Percentiles rank a stretch among this genome's conserved stretches.
phyloP scores from a whole-genome alignment of 495 filamentous ascomycete species.

The Aspergillus incahuasiensis region DNA sequence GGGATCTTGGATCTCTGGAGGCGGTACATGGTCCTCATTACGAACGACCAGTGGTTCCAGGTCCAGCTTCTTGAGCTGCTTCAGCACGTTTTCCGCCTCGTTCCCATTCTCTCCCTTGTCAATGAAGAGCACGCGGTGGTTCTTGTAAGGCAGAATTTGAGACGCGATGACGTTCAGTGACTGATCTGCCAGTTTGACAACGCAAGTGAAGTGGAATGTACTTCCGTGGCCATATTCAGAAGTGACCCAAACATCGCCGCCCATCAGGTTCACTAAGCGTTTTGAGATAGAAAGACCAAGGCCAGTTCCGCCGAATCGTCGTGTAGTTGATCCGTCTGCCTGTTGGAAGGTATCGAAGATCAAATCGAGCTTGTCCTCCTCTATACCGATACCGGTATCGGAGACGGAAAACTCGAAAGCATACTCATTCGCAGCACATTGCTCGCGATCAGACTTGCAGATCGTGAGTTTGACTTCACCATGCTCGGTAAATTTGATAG shows the following conservation, averaged over 20 bases:
- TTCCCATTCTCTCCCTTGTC: constrained; percentile 81
- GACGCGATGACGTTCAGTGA: constrained; percentile 77
- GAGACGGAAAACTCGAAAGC: constrained; percentile 95
- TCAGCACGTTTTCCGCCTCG: constrained; percentile 68
- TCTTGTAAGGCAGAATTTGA: constrained; percentile 82
- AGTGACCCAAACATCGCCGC: constrained; percentile 95
- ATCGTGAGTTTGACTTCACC: constrained; percentile 96
- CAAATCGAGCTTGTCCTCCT: constrained; percentile 89
- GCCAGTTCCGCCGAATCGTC: constrained; percentile 95
- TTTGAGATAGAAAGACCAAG: constrained; percentile 96
- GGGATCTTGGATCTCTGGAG: constrained; percentile 53
- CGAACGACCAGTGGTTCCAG: constrained; percentile 79
- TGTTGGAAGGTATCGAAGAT: constrained; percentile 99
- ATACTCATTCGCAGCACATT: constrained; percentile 70
- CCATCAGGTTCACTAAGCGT: constrained; percentile 93
- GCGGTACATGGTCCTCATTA: constrained; percentile 55
- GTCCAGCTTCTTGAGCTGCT: constrained; percentile 74
- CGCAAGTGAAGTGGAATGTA: constrained; percentile 96
- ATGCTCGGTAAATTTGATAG: constrained; percentile 91
- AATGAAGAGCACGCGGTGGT: constrained; percentile 87
- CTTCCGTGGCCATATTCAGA: constrained; percentile 90
- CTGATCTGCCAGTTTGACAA: constrained; percentile 78
- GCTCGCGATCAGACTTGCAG: constrained; percentile 61
- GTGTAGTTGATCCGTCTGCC: constrained; percentile 94
- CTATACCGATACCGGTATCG: constrained; percentile 97